These are phyloP conservation scores for Penicillium sp. DNA, from an alignment of 2,329 filamentous ascomycete species.

Conservation along the genomic window DNA sequence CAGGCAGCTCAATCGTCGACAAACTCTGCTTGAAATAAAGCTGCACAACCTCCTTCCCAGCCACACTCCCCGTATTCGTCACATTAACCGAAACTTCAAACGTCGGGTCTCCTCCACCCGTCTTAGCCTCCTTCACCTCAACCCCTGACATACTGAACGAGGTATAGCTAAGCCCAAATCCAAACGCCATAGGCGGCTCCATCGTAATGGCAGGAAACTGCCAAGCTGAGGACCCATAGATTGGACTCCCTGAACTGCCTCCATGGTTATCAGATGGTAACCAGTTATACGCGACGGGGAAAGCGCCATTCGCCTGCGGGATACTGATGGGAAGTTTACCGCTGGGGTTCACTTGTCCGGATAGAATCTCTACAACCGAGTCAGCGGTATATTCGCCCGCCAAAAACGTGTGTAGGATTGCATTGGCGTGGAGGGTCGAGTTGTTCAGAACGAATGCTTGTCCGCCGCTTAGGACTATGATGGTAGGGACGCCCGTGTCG, in stretches of 20 bases:
- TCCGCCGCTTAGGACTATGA: neutral
- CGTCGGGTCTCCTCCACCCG: neutral
- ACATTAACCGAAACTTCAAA: neutral
- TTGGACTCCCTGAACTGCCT: neutral
- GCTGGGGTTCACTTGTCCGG: neutral
- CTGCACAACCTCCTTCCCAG: neutral
- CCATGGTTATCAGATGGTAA: neutral
- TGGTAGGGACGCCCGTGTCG: neutral
- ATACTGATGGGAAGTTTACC: neutral
- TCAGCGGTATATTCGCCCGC: neutral
- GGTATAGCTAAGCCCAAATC: neutral
- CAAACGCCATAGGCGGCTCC: neutral
- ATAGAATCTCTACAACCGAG: neutral
- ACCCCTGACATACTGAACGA: neutral
- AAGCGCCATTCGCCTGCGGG: neutral
- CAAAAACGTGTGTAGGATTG: neutral
- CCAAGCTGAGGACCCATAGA: neutral
- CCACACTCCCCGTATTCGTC: neutral
- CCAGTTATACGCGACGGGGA: conserved; percentile 1
- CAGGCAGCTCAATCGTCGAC: neutral
- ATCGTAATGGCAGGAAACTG: neutral
- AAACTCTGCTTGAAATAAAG: neutral
- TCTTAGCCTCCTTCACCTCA: neutral
- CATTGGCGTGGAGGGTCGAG: neutral
- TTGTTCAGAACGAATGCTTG: neutral